Conservation (phyloP, 2,329 filamentous ascomycete genomes). For the Clonostachys rhizophaga region DNA sequence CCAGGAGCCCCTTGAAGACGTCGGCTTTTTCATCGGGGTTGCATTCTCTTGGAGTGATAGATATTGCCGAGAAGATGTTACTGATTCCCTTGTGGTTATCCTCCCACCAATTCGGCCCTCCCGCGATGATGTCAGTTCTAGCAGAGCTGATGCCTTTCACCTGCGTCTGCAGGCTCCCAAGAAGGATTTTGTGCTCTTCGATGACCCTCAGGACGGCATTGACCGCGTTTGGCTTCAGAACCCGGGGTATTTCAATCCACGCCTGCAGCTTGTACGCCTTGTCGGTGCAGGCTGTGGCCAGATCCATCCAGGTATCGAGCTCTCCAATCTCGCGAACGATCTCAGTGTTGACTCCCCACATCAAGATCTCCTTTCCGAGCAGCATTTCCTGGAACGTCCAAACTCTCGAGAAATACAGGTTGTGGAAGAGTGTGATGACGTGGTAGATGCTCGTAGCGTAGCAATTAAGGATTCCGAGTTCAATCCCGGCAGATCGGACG, state of each 20-base stretch:
- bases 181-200: background rate
- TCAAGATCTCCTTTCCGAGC: constrained; percentile 17
- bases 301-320: background rate
- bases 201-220: constrained; percentile 1
- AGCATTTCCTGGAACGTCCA: constrained; percentile 23
- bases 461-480: background rate
- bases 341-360: constrained; percentile 10
- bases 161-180: background rate
- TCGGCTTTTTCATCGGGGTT: background rate
- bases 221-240: background rate
- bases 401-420: constrained; percentile 16
- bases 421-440: constrained; percentile 10
- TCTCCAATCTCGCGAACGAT: background rate
- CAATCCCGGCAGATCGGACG: background rate
- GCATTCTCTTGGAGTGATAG: constrained; percentile 14
- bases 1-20: constrained; percentile 3
- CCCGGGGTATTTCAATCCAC: background rate
- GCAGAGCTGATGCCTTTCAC: constrained; percentile 3
- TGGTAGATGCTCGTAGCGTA: constrained; percentile 1
- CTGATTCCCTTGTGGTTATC: constrained; percentile 20
- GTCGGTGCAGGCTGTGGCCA: background rate
- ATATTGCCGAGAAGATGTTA: constrained; percentile 24
- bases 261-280: constrained; percentile 1
- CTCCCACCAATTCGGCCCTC: constrained; percentile 21
- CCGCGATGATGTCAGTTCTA: constrained; percentile 11